Base-by-base conservation (phyloP, 2,329 filamentous ascomycete genomes). In the Didymella segeticola region DNA sequence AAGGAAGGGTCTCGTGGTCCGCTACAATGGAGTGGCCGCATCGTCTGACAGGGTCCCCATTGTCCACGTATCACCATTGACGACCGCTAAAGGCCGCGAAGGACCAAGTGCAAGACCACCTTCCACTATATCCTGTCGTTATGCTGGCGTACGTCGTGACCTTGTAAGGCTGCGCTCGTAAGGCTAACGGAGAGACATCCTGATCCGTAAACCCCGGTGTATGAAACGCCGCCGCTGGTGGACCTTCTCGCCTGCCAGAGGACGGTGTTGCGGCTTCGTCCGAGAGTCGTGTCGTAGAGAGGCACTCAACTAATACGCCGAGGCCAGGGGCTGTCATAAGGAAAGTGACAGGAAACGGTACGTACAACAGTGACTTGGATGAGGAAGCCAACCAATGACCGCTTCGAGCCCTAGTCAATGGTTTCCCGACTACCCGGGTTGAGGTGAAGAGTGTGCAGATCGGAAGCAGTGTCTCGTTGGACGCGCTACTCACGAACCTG, bases 281-380 rank as follows among this genome's bases (percentile, higher is more conserved):
- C 50, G 48, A 47, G 58, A 57, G 51, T 48, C 36, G 47, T 56
- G 51, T 52, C 51, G 47, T 29, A 51, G 53, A 53, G 41, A 46
- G 39, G 61, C 54, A 59, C 55, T 56, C 37, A 45, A 26, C 46
- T 47, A 43, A 27, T 43, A 61, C 54, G 59, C 63, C 47, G 58
- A 65, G n/a, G 51, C 62, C 19, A 60, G 46, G 43, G 56, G 38
- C 45, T 56, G 53, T 53, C 58, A 61, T 51, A 57, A 53, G 23
- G 3, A 39, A 47, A 62, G 48, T 72, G 71, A 74, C 72, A 70
- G 66, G 64, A 73, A 74, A 74, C 72, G 70, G 70, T 62, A 71
- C 56, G 61, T 68, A 72, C 71, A 54, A 60, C 66, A 66, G 65
- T 33, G 47, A 70, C 62, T 30, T 52, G 46, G 50, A 48, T 59